These are phyloP conservation scores for Arthrocladium fulminans DNA, from an alignment of 2,329 filamentous ascomycete species.

Conservation along the genomic window DNA sequence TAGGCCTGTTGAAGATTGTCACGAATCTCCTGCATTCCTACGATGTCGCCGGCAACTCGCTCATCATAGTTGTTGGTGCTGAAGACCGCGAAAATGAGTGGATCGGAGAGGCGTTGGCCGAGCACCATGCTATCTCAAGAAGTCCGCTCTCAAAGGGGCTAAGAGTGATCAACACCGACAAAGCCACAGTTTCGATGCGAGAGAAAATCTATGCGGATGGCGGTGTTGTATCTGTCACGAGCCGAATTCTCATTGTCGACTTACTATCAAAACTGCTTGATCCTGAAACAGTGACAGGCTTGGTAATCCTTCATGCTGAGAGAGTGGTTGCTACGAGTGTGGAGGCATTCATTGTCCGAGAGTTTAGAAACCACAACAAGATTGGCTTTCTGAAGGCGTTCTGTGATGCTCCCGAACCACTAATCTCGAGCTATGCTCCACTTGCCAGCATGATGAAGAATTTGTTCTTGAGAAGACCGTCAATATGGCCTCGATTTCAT, in stretches of 20 bases:
- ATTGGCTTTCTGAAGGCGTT: slow-evolving; percentile 90
- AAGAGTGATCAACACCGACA: slow-evolving; percentile 87
- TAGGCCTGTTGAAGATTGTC: slow-evolving; percentile 82
- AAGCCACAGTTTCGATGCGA: slow-evolving; percentile 73
- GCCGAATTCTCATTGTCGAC: slow-evolving; percentile 88
- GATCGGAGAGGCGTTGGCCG: slow-evolving; percentile 91
- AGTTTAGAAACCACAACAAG: slow-evolving; percentile 93
- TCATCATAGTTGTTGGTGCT: slow-evolving; percentile 80
- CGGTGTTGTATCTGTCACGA: slow-evolving; percentile 92
- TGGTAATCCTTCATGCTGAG: slow-evolving; percentile 83
- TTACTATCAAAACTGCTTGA: slow-evolving; percentile 73
- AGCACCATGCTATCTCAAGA: slow-evolving; percentile 86
- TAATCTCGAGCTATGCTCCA: slow-evolving; percentile 79
- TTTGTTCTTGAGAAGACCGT: slow-evolving; percentile 78
- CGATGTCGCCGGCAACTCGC: slow-evolving; percentile 88
- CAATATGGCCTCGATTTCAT: slow-evolving; percentile 89
- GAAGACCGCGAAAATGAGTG: slow-evolving; percentile 91
- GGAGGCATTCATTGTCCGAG: slow-evolving; percentile 89
- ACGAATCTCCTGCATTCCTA: slow-evolving; percentile 97
- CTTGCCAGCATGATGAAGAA: slow-evolving; percentile 86
- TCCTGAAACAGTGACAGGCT: slow-evolving; percentile 74
- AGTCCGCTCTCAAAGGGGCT: slow-evolving; percentile 73
- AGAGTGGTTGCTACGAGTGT: slow-evolving; percentile 71
- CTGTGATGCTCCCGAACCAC: slow-evolving; percentile 84
- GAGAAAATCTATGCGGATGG: slow-evolving; percentile 88